Base-by-base conservation (phyloP, 306 rosid species). In the Arachis hypogaea region DNA sequence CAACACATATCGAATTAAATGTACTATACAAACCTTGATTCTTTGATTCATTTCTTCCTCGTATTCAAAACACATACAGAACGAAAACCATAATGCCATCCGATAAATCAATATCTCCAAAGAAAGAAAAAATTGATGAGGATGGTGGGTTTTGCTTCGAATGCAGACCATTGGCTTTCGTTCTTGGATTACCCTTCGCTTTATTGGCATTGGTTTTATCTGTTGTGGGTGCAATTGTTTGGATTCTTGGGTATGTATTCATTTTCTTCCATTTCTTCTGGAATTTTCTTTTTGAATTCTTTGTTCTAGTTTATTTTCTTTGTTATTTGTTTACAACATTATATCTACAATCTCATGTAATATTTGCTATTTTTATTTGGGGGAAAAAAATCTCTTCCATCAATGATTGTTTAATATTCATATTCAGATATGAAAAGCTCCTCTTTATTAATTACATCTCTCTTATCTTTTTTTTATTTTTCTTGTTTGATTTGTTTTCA, bases 121-220 rank as follows among this genome's bases (percentile, higher is more conserved):
- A 47, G 33, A 4, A 33, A 43, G 11, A 54, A 7, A 77, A 1
- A 45, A 82, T 85, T 87, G 90, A 74, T 59, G 92, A 43, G 46
- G 5, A 43, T 43, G 46, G 16, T 6, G 46, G 42, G 10, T 80
- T 74, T 62, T 92, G 97, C 68, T 92, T 96, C 65, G 92, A 80
- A 63, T 93, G 98, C 85, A 87, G 93, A 66, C 98, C 97, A 7
- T 75, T 90, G 69, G 98, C 92, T 43, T 90, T 93, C 85, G 52
- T 88, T 55, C 11, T 90, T 54, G 98, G 98, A 12, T 80, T 87
- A 63, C 97, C 98, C 40, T 93, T 93, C 43, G 90, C 97, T 11
- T 9, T 93, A 10, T 4, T 86, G 8, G 86, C 96, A 0, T 62
- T 88, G 64, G 28, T 88, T 66, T 59, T 93, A 8, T 85, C 87